Percentiles rank a stretch among this genome's conserved stretches.
phyloP scores from a whole-genome alignment of 2,329 filamentous ascomycete species.

The Dothiorella sarmentorum region DNA sequence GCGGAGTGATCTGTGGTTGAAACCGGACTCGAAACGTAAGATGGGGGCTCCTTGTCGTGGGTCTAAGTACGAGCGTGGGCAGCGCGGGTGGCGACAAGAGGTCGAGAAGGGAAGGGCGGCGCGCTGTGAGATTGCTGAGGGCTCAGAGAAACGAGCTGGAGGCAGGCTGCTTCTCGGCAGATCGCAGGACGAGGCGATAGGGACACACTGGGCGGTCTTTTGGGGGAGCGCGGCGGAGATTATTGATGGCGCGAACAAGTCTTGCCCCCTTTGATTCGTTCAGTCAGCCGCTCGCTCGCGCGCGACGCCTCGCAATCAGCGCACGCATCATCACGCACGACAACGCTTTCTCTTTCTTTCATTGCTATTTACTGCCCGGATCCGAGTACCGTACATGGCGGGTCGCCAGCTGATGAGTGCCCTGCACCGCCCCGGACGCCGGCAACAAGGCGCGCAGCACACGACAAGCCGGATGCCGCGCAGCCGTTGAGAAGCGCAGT shows the following conservation, averaged over 20 bases:
- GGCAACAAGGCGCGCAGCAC: conserved; percentile 1
- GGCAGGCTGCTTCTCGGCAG: conserved; percentile 6
- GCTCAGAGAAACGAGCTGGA: conserved; percentile 14
- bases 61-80: conserved; percentile 1
- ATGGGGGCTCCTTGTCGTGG: conserved; percentile 17
- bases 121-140: background rate
- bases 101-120: conserved; percentile 14
- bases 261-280: conserved; percentile 17
- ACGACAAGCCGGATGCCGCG: background rate
- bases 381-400: background rate
- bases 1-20: conserved; percentile 33
- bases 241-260: conserved; percentile 18
- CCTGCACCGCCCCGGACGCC: background rate
- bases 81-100: background rate
- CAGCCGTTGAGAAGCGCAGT: background rate
- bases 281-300: conserved; percentile 16
- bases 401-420: background rate
- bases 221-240: conserved; percentile 16
- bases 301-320: conserved; percentile 14
- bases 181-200: conserved; percentile 10
- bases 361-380: background rate
- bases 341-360: background rate
- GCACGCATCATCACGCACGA: conserved; percentile 16
- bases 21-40: conserved; percentile 35
- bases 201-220: conserved; percentile 16